Conservation (phyloP, 2,329 filamentous ascomycete species). For the Madurella fahalii region DNA sequence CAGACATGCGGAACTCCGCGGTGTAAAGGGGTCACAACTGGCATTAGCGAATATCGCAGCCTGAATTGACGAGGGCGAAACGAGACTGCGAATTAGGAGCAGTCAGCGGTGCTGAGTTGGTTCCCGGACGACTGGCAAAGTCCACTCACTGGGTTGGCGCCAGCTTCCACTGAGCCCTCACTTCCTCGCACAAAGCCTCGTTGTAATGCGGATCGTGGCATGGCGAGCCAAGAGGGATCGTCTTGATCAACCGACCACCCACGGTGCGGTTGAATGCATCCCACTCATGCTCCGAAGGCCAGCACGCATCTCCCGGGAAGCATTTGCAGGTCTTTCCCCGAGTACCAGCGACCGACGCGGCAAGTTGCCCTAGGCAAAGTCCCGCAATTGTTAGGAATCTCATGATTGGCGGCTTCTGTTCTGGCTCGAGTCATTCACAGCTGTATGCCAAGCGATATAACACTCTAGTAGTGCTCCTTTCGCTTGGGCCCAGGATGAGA, state of each 20-base stretch:
- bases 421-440: too few species aligned
- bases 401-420: too few species aligned
- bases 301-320: slow-evolving; percentile 44
- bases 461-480: too few species aligned
- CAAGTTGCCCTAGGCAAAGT: too few species aligned
- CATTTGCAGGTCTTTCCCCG: too few species aligned
- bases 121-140: slow-evolving; percentile 8
- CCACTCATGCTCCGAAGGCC: slow-evolving; percentile 44
- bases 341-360: too few species aligned
- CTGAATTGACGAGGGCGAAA: slow-evolving; percentile 28
- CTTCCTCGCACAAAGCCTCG: slow-evolving; percentile 37
- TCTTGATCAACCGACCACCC: slow-evolving; percentile 43
- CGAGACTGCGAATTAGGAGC: slow-evolving; percentile 1
- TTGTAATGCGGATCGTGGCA: slow-evolving; percentile 41
- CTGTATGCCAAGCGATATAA: too few species aligned
- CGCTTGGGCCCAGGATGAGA: too few species aligned
- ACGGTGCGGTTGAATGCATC: slow-evolving; percentile 43
- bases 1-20: slow-evolving; percentile 34
- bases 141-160: slow-evolving; percentile 40
- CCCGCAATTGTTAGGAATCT: too few species aligned
- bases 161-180: slow-evolving; percentile 41
- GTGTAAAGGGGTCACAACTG: slow-evolving; percentile 36
- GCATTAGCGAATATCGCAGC: slow-evolving; percentile 36
- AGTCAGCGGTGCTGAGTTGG: neutral
- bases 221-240: slow-evolving; percentile 39